Conservation (phyloP, 352 stramenopile species). For the Phytophthora citrophthora region DNA sequence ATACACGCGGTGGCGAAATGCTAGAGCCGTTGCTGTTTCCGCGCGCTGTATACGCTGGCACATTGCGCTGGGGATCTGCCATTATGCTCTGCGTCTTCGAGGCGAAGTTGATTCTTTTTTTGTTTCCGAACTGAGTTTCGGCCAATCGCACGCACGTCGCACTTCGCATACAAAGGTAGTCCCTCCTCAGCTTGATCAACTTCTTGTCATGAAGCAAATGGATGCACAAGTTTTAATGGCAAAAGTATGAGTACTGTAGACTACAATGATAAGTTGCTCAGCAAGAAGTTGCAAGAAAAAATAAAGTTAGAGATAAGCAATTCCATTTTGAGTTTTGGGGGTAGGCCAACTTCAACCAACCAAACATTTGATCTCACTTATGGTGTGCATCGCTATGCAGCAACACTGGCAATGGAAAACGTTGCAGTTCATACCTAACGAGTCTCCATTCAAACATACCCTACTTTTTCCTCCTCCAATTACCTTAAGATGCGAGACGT, state of each 20-base stretch:
- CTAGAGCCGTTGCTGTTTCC: slow-evolving; percentile 3
- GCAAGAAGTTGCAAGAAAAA: background rate
- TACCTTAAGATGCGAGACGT: slow-evolving; percentile 25
- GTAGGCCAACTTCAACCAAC: slow-evolving; percentile 16
- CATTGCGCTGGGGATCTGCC: slow-evolving; percentile 30
- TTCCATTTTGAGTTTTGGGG: background rate
- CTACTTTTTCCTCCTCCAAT: slow-evolving; percentile 28
- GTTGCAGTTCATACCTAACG: slow-evolving; percentile 29
- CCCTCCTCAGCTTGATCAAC: slow-evolving; percentile 2
- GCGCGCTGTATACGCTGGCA: background rate
- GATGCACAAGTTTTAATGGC: too few species aligned
- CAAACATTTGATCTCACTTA: slow-evolving; percentile 5
- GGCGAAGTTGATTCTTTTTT: slow-evolving; percentile 30
- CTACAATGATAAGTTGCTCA: too few species aligned
- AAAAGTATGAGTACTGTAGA: too few species aligned
- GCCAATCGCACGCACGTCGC: slow-evolving; percentile 17
- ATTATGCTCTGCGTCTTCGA: slow-evolving; percentile 17
- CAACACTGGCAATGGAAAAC: background rate
- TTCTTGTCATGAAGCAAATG: too few species aligned
- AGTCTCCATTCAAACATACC: slow-evolving; percentile 31
- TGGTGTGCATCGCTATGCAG: slow-evolving; percentile 6
- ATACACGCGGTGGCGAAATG: slow-evolving; percentile 10
- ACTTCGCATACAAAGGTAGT: slow-evolving; percentile 2
- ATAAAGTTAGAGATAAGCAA: too few species aligned
- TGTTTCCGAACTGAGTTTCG: slow-evolving; percentile 17